phyloP scores from a whole-genome alignment of 768 basidiomycete species.

The Clitopilus hobsonii region DNA sequence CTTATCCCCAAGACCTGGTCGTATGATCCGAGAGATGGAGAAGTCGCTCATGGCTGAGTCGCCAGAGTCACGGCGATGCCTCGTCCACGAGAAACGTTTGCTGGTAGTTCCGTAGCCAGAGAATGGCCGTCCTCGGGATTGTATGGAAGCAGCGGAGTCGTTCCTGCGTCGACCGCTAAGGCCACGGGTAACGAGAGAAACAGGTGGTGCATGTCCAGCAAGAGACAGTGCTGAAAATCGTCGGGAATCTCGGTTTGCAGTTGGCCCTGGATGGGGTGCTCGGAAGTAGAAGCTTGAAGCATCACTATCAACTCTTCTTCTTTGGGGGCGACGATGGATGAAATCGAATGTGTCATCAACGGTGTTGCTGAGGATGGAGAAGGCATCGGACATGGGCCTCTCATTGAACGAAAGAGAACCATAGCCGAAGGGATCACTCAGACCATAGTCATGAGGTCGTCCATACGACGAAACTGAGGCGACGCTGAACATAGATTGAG shows the following conservation, averaged over 20 bases:
- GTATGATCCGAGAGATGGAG: constrained; percentile 49
- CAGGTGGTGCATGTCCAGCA: constrained; percentile 54
- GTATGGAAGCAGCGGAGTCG: constrained; percentile 56
- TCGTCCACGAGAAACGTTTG: constrained; percentile 56
- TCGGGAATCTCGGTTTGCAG: constrained; percentile 42
- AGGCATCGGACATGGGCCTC: constrained; percentile 55
- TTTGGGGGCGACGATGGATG: constrained; percentile 30
- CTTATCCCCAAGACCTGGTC: constrained; percentile 81
- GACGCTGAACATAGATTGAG: constrained; percentile 66
- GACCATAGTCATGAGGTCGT: constrained; percentile 55
- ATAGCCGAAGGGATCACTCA: constrained; percentile 72
- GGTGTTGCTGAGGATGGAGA: constrained; percentile 51
- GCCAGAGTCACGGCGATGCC: constrained; percentile 54
- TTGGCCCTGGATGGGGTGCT: constrained; percentile 24
- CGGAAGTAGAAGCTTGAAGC: constrained; percentile 76
- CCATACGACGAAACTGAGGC: constrained; percentile 81
- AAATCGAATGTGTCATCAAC: constrained; percentile 78
- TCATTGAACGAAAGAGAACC: constrained; percentile 41
- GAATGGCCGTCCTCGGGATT: constrained; percentile 54
- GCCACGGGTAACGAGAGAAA: constrained; percentile 70
- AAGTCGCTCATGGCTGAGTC: constrained; percentile 68
- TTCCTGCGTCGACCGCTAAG: constrained; percentile 45
- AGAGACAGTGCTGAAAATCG: constrained; percentile 58
- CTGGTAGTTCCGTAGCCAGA: constrained; percentile 48
- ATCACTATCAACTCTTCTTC: constrained; percentile 65